These are phyloP conservation scores for Raffaelea ambrosiae DNA, from an alignment of 2,329 filamentous ascomycete genomes.

Conservation along the genomic window DNA sequence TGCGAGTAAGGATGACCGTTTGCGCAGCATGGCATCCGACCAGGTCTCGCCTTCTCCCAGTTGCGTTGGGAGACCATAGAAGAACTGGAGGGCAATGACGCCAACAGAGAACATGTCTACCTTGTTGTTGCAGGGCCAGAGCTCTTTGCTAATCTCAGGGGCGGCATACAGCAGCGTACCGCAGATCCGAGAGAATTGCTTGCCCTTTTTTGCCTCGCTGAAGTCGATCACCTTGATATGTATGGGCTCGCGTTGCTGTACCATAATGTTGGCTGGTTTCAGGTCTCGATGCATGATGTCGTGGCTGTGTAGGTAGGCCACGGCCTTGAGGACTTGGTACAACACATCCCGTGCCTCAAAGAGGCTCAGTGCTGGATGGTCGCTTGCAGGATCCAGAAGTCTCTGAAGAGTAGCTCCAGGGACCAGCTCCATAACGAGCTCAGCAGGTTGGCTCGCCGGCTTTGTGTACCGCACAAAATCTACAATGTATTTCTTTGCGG, in stretches of 20 bases:
- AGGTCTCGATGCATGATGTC: neutral
- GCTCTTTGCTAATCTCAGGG: neutral
- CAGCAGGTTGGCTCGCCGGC: neutral
- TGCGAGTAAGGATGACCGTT: too few species aligned
- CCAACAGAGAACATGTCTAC: constrained; percentile 3
- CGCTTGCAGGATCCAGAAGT: neutral
- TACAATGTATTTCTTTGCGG: neutral
- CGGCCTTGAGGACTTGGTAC: neutral
- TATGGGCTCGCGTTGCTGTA: neutral
- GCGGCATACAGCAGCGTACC: neutral
- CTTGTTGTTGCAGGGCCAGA: neutral
- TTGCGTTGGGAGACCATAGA: neutral
- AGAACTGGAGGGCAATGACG: neutral
- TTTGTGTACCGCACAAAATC: neutral
- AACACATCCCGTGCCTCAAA: neutral
- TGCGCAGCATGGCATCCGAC: too few species aligned
- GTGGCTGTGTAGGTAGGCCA: neutral
- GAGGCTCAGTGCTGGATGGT: neutral
- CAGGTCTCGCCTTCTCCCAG: too few species aligned
- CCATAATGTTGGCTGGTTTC: constrained; percentile 3
- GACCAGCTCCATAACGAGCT: constrained; percentile 2
- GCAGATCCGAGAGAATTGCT: neutral
- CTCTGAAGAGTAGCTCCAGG: neutral
- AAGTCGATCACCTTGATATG: constrained; percentile 1
- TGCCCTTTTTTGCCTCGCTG: neutral